Percentiles rank a stretch among this genome's conserved stretches.
Evolutionary conservation across 495 filamentous ascomycete species (phyloP).

Genomic region (Aspergillus cristatus): DNA sequence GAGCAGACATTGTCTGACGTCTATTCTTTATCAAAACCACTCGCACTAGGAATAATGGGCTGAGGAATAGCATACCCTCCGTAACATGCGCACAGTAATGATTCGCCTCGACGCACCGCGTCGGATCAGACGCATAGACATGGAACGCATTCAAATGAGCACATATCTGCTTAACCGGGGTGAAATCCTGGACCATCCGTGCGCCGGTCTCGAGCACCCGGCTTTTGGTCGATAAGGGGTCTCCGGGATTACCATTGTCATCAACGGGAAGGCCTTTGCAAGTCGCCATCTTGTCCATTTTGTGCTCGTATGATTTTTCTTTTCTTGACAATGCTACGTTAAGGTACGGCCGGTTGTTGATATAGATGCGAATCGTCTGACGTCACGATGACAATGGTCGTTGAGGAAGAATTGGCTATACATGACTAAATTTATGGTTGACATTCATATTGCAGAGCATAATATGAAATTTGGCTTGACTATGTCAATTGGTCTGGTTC

Average conservation of each 20-base stretch:
- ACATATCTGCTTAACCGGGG: slow-evolving; percentile 67
- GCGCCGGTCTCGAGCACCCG: slow-evolving; percentile 59
- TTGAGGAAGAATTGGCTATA: no score
- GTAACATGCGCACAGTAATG: slow-evolving; percentile 81
- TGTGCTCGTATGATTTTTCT: background rate
- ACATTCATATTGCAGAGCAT: no score
- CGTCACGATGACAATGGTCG: slow-evolving; percentile 23
- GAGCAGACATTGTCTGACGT: slow-evolving; percentile 74
- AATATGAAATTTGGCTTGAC: no score
- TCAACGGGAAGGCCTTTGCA: slow-evolving; percentile 3
- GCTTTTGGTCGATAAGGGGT: slow-evolving; percentile 44
- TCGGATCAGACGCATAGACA: slow-evolving; percentile 61
- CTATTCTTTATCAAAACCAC: slow-evolving; percentile 21
- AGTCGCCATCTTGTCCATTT: background rate
- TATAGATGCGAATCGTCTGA: slow-evolving; percentile 2
- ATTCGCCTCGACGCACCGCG: slow-evolving; percentile 63
- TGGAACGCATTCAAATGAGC: slow-evolving; percentile 84
- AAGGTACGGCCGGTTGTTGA: no score
- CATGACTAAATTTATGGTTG: no score
- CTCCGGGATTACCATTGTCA: slow-evolving; percentile 37
- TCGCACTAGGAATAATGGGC: no score
- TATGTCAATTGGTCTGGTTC: no score
- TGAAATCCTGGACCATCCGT: slow-evolving; percentile 54
- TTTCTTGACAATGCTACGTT: no score
- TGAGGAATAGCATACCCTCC: slow-evolving; percentile 34